Evolutionary conservation across 1,139 yeast genomes (phyloP).

Genomic region (Kodamaea sp.): DNA sequence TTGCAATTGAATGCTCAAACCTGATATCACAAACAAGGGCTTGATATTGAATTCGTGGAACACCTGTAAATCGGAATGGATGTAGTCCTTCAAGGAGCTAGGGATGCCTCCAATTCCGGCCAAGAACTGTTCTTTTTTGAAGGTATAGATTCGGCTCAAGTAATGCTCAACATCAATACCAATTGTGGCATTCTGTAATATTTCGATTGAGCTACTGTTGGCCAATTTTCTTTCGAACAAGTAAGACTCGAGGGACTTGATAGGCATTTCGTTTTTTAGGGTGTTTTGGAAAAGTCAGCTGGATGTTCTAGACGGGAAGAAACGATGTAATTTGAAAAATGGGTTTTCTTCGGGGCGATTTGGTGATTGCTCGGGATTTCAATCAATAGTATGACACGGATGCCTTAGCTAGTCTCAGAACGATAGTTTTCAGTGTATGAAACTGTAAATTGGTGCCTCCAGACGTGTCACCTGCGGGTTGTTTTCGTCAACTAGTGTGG

Average conservation of each 20-base stretch:
- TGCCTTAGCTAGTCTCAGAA: no score
- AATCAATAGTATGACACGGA: no score
- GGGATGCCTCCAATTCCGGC: constrained; percentile 89
- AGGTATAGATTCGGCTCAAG: constrained; percentile 59
- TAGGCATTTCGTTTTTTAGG: constrained; percentile 51
- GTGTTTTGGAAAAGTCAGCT: background rate
- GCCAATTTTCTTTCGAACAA: constrained; percentile 70
- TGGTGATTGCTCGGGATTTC: no score
- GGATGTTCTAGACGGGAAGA: no score
- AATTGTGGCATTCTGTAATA: constrained; percentile 65
- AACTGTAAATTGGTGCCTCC: no score
- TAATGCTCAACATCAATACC: constrained; percentile 90
- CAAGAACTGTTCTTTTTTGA: constrained; percentile 67
- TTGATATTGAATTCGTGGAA: constrained; percentile 64
- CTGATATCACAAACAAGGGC: constrained; percentile 76
- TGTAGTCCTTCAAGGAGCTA: constrained; percentile 53
- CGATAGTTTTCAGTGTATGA: no score
- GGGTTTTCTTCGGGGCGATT: no score
- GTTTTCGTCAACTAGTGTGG: no score
- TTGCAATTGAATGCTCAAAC: constrained; percentile 46
- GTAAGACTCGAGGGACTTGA: constrained; percentile 70
- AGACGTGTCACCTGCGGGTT: no score
- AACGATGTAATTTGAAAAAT: no score
- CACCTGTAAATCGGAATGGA: constrained; percentile 63
- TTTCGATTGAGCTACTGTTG: constrained; percentile 62